Evolutionary conservation across 2,329 filamentous ascomycete species (phyloP).

Genomic region (Colletotrichum navitas): DNA sequence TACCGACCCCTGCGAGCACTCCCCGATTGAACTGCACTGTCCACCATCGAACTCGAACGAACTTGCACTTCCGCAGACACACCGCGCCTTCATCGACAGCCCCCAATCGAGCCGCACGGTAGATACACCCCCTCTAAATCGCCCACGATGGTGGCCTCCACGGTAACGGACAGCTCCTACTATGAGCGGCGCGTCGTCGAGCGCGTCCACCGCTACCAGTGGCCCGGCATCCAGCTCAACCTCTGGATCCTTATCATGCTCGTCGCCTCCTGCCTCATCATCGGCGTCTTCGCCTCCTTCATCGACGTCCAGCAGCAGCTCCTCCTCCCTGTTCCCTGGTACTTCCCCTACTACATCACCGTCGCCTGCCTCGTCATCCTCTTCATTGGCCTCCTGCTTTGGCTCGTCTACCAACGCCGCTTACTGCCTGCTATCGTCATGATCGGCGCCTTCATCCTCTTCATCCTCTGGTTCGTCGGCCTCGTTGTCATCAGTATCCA

Average conservation of each 20-base stretch:
- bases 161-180: conserved; percentile 57
- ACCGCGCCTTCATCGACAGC: background rate
- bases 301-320: conserved; percentile 70
- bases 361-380: conserved; percentile 69
- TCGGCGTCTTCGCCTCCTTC: conserved; percentile 73
- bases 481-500: conserved; percentile 72
- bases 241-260: conserved; percentile 77
- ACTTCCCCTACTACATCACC: conserved; percentile 76
- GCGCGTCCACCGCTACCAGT: conserved; percentile 72
- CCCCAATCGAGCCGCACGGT: background rate
- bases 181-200: conserved; percentile 59
- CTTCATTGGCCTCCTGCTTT: conserved; percentile 76
- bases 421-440: conserved; percentile 73
- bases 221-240: conserved; percentile 76
- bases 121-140: background rate
- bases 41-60: background rate
- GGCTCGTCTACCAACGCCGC: conserved; percentile 71
- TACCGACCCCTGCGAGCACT: background rate
- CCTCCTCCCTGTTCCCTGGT: conserved; percentile 71
- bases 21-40: background rate
- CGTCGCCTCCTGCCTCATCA: conserved; percentile 67
- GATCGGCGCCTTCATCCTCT: conserved; percentile 74
- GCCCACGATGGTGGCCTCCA: conserved; percentile 50
- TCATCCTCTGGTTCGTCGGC: conserved; percentile 76
- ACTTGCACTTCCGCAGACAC: background rate